phyloP scores from a whole-genome alignment of 1,284 basidiomycete species.

The Xanthoconium separans region DNA sequence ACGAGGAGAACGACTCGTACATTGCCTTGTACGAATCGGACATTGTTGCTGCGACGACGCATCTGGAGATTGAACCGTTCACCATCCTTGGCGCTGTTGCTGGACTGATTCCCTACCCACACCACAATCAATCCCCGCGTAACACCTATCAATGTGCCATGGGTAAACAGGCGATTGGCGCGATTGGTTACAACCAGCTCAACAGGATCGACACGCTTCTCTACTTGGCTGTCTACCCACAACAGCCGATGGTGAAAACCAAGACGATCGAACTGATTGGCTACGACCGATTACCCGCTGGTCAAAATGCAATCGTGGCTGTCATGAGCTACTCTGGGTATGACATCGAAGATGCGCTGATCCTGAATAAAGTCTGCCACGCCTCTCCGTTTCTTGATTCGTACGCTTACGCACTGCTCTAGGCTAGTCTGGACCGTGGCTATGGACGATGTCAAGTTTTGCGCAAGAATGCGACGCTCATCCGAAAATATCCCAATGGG shows the following conservation, averaged over 20 bases:
- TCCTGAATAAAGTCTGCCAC: constrained; percentile 80
- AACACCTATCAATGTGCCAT: constrained; percentile 99
- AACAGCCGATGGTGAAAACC: constrained; percentile 99
- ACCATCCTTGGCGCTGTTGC: constrained; percentile 97
- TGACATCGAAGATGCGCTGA: constrained; percentile 99
- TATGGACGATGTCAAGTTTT: constrained; percentile 98
- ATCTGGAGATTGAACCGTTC: constrained; percentile 99
- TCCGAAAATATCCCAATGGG: constrained; percentile 96
- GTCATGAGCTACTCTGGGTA: constrained; percentile 99
- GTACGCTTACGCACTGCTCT: constrained; percentile 8
- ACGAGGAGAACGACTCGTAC: constrained; percentile 98
- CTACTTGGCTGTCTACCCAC: constrained; percentile 98
- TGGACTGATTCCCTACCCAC: constrained; percentile 97
- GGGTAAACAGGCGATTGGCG: constrained; percentile 99
- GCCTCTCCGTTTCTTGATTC: constrained; percentile 2
- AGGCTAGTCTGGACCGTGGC: constrained; percentile 94
- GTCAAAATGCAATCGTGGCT: constrained; percentile 97
- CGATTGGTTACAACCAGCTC: constrained; percentile 97
- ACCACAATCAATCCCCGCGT: constrained; percentile 98
- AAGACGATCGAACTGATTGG: constrained; percentile 97
- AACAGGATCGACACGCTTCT: constrained; percentile 98
- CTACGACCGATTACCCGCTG: constrained; percentile 95
- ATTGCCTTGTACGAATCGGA: constrained; percentile 95
- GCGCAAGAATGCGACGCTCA: constrained; percentile 91
- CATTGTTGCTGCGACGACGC: constrained; percentile 83